phyloP scores from a whole-genome alignment of 805 yeast genomes.

The Candida anglica region DNA sequence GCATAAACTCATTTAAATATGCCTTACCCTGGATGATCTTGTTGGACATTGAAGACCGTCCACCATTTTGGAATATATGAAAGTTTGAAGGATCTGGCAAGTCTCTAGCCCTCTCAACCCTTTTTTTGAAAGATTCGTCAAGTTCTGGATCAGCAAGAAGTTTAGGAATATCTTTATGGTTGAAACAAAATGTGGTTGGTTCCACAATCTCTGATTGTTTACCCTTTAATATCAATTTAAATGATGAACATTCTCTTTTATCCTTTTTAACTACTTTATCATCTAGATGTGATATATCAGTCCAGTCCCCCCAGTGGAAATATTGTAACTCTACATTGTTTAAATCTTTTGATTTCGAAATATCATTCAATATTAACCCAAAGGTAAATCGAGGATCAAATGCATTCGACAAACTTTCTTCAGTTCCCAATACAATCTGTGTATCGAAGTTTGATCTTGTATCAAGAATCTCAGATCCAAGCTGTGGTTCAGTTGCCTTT shows the following conservation, averaged over 20 bases:
- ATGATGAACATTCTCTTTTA: conserved; percentile 13
- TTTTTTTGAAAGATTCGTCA: conserved; percentile 2
- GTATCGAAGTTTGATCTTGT: too few relatives aligned
- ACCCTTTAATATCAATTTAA: conserved; percentile 14
- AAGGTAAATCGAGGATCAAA: conserved; percentile 29
- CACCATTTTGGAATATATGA: conserved; percentile 32
- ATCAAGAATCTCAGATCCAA: too few relatives aligned
- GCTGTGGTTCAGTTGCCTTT: too few relatives aligned
- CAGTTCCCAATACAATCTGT: too few relatives aligned
- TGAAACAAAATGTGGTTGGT: conserved; percentile 18
- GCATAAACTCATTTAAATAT: conserved; percentile 39
- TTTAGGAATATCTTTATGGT: conserved; percentile 17
- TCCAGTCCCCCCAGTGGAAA: conserved; percentile 34
- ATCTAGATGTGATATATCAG: conserved; percentile 19
- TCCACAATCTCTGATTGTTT: conserved; percentile 9
- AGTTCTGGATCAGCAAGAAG: conserved; percentile 3
- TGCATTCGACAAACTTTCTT: too few relatives aligned
- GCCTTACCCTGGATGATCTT: conserved; percentile 34
- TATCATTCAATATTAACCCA: conserved; percentile 15
- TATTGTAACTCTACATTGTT: conserved; percentile 2
- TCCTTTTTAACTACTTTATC: conserved; percentile 9
- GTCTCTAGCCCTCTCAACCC: conserved; percentile 6
- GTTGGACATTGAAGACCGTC: conserved; percentile 22
- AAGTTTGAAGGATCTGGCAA: conserved; percentile 27
- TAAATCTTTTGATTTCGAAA: conserved; percentile 9